These are phyloP conservation scores for Fusarium annulatum DNA, from an alignment of 2,329 filamentous ascomycete species.

Conservation along the genomic window DNA sequence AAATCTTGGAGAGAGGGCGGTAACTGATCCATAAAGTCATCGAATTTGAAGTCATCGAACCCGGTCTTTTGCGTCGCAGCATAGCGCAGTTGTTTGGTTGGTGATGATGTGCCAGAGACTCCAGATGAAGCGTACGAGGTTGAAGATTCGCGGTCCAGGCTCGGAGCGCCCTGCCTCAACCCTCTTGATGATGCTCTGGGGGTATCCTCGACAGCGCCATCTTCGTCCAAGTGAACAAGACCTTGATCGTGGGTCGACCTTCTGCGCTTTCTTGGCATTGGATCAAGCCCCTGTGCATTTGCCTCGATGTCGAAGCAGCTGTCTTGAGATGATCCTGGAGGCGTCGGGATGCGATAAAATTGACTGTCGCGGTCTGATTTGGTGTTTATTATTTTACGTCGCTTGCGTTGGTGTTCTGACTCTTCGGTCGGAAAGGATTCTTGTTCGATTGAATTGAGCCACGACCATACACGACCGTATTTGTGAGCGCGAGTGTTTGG, in stretches of 20 bases:
- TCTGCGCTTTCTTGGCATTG: neutral
- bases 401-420: neutral
- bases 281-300: accelerated
- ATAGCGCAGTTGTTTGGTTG: neutral
- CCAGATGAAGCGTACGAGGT: neutral
- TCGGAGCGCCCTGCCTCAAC: neutral
- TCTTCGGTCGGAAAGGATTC: neutral
- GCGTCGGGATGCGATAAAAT: neutral
- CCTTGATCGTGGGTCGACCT: neutral
- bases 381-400: neutral
- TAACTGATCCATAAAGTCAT: neutral
- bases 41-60: neutral
- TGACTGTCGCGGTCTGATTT: neutral
- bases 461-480: neutral
- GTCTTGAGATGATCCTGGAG: neutral
- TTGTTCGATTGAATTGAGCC: neutral
- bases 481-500: neutral
- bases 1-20: neutral
- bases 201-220: neutral
- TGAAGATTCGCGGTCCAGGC: neutral
- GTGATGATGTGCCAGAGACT: neutral
- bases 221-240: neutral
- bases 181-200: neutral
- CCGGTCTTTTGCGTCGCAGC: neutral
- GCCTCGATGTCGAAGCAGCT: neutral